Evolutionary conservation across 225 moss, liverwort and hornwort species (phyloP).

Genomic region (Lunularia cruciata): DNA sequence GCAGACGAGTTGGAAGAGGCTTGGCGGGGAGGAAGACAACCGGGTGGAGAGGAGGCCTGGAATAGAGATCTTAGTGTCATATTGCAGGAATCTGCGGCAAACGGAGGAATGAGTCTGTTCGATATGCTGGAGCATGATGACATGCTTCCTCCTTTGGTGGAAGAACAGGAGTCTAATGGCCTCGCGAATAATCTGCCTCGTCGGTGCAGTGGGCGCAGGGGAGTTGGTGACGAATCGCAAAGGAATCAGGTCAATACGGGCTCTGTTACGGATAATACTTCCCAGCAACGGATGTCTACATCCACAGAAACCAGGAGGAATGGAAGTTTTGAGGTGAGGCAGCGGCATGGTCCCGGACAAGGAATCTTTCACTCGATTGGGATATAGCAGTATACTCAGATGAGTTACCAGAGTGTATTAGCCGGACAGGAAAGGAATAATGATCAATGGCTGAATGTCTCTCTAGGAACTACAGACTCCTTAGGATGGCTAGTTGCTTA

Average conservation of each 20-base stretch:
- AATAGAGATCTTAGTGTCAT: neutral
- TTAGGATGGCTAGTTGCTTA: too few species aligned
- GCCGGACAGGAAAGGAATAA: too few species aligned
- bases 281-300: constrained; percentile 27
- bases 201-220: neutral
- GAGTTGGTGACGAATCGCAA: constrained; percentile 8
- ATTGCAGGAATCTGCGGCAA: neutral
- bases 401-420: too few species aligned
- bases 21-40: neutral
- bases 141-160: constrained; percentile 31
- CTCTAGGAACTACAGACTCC: too few species aligned
- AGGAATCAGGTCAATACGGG: neutral
- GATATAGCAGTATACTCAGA: too few species aligned
- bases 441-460: too few species aligned
- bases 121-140: constrained; percentile 15
- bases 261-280: neutral
- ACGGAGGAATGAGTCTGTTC: neutral
- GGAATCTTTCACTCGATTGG: too few species aligned
- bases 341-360: too few species aligned
- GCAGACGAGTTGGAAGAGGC: neutral
- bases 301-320: constrained; percentile 12
- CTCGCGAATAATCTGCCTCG: neutral
- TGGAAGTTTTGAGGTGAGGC: constrained; percentile 29
- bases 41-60: neutral
- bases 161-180: constrained; percentile 23